Evolutionary conservation across 2,329 filamentous ascomycete genomes (phyloP), one percentile per base, ranked within the genome.

Genomic region (Huntiella omanensis): DNA sequence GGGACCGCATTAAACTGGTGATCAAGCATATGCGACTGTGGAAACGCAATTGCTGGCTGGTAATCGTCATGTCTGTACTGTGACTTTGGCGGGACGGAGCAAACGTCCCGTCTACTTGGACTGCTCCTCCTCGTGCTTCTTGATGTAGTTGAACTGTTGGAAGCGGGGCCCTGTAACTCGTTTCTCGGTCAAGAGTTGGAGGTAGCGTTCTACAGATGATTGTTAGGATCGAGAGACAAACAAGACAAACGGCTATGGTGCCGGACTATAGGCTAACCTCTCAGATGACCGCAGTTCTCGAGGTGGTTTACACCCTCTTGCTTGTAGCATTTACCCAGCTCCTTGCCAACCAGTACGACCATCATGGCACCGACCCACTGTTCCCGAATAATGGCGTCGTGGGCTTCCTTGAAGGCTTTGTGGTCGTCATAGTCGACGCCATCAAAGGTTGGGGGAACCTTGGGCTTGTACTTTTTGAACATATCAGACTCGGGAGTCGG

Each of bases 291-390:
- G 62, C 83, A 91, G 66, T 88, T 91, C 71, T 88, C 83, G 61
- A 91, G 64, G 61, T 91, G 83, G 63, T 91, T 91, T 54, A 87
- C 81, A 48, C 83, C 84, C 64, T 91, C 81, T 54, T 75, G 71
- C 63, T 77, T 75, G 64, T 91, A 91, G 69, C 83, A 91, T 67
- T 85, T 88, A 63, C 78, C 72, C 66, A 91, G 68, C 68, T 91
- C 83, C 61, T 88, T 80, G 53, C 81, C 69, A 47, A 91, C 81
- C 52, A 91, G 65, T 51, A 83, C 71, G 49, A 80, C 81, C 83
- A 87, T 91, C 83, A 91, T 91, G 60, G 80, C 78, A 60, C 76
- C 77, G 50, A 91, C 82, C 84, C 84, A 91, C 67, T 91, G 83
- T 66, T 91, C 83, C 52, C 83, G 73, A 56, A 91, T 74, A 48